Conservation (phyloP, 306 rosid species). For the Citrullus amarus region DNA sequence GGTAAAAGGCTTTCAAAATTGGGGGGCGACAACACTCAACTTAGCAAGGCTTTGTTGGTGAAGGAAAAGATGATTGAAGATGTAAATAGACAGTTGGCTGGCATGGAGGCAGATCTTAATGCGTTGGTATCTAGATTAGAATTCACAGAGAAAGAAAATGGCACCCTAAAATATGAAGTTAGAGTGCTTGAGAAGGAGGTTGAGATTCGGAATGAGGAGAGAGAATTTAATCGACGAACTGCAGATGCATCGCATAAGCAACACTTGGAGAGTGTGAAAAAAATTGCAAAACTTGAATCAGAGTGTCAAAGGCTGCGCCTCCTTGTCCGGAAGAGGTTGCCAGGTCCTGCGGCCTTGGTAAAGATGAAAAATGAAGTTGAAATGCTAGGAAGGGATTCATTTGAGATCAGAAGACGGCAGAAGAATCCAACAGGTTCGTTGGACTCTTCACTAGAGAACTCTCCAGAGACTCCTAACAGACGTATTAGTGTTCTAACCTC, state of each 20-base stretch:
- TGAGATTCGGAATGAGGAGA: slow-evolving; percentile 87
- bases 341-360: slow-evolving; percentile 81
- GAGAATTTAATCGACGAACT: slow-evolving; percentile 63
- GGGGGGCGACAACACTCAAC: slow-evolving; percentile 45
- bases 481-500: slow-evolving; percentile 34
- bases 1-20: slow-evolving; percentile 47
- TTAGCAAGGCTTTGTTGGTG: slow-evolving; percentile 38
- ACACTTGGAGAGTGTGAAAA: slow-evolving; percentile 58
- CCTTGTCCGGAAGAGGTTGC: slow-evolving; percentile 70
- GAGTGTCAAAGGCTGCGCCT: slow-evolving; percentile 89
- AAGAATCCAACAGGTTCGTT: slow-evolving; percentile 28
- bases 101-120: slow-evolving; percentile 43
- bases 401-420: slow-evolving; percentile 40
- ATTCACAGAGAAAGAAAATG: slow-evolving; percentile 51
- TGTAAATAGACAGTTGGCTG: slow-evolving; percentile 39
- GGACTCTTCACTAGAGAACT: slow-evolving; percentile 33
- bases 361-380: slow-evolving; percentile 87
- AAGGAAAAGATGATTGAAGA: slow-evolving; percentile 65
- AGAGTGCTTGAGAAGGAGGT: slow-evolving; percentile 83
- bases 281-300: slow-evolving; percentile 69
- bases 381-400: slow-evolving; percentile 53
- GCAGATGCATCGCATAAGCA: slow-evolving; percentile 69
- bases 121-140: slow-evolving; percentile 51
- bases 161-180: slow-evolving; percentile 57
- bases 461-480: slow-evolving; percentile 39